phyloP scores from a whole-genome alignment of 1,284 basidiomycete species.

The Sutorius eximius region DNA sequence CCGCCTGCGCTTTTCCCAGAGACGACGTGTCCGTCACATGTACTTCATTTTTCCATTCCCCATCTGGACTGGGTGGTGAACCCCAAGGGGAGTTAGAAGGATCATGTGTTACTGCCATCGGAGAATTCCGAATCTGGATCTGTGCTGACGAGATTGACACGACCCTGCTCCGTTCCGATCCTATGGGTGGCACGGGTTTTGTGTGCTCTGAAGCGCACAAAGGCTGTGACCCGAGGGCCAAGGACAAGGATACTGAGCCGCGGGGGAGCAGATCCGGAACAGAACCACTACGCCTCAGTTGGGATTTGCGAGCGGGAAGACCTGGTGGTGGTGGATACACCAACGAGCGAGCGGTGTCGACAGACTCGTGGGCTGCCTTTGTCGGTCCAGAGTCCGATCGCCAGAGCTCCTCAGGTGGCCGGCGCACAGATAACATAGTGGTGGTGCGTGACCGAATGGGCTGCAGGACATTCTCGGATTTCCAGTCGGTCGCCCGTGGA shows the following conservation, averaged over 20 bases:
- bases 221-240: slow-evolving; percentile 32
- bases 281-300: slow-evolving; percentile 7
- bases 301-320: slow-evolving; percentile 12
- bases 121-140: neutral
- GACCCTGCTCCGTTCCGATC: slow-evolving; percentile 30
- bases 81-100: slow-evolving; percentile 5
- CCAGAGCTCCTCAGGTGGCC: slow-evolving; percentile 25
- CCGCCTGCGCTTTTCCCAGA: neutral
- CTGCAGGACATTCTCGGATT: slow-evolving; percentile 20
- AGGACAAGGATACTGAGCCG: slow-evolving; percentile 22
- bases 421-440: slow-evolving; percentile 15
- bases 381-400: slow-evolving; percentile 10
- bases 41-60: slow-evolving; percentile 4
- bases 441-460: slow-evolving; percentile 16
- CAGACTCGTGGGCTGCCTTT: neutral
- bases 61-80: slow-evolving; percentile 1
- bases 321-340: slow-evolving; percentile 20
- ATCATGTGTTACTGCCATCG: neutral
- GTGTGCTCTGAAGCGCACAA: slow-evolving; percentile 21
- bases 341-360: neutral
- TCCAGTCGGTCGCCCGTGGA: slow-evolving; percentile 14
- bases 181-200: slow-evolving; percentile 30
- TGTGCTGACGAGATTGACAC: slow-evolving; percentile 18
- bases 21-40: neutral
- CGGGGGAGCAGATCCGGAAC: slow-evolving; percentile 1